Evolutionary conservation across 208 protist species (phyloP).

Genomic region (Tritrichomonas musculus): DNA sequence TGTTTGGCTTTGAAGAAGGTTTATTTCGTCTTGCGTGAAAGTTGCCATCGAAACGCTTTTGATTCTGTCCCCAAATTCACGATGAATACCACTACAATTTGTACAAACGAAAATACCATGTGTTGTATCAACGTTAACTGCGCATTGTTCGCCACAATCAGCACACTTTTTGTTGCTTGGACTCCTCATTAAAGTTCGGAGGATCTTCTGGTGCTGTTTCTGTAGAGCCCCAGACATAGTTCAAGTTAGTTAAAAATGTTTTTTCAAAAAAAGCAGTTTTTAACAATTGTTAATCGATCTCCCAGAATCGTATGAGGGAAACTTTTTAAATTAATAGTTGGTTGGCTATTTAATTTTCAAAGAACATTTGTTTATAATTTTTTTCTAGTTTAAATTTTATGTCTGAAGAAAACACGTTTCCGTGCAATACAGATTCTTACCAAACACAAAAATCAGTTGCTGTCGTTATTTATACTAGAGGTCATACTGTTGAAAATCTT

Average conservation of each 20-base stretch:
- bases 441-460: neutral
- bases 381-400: too few species aligned
- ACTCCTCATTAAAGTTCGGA: neutral
- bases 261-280: too few species aligned
- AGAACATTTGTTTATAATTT: too few species aligned
- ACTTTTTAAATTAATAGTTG: too few species aligned
- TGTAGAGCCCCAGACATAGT: too few species aligned
- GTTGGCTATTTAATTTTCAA: too few species aligned
- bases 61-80: neutral
- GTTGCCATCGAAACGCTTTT: neutral
- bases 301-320: too few species aligned
- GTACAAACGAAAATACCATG: slow-evolving; percentile 12
- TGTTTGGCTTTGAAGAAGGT: neutral
- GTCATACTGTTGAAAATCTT: neutral
- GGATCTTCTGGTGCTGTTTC: slow-evolving; percentile 4
- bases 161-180: neutral
- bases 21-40: slow-evolving; percentile 9
- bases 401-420: neutral
- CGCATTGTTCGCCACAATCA: neutral
- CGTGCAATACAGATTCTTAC: neutral
- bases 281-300: too few species aligned
- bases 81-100: neutral
- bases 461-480: neutral
- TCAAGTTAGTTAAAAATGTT: too few species aligned
- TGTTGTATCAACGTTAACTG: neutral